Base-by-base conservation (phyloP, 495 filamentous ascomycete species). In the Podospora didyma region DNA sequence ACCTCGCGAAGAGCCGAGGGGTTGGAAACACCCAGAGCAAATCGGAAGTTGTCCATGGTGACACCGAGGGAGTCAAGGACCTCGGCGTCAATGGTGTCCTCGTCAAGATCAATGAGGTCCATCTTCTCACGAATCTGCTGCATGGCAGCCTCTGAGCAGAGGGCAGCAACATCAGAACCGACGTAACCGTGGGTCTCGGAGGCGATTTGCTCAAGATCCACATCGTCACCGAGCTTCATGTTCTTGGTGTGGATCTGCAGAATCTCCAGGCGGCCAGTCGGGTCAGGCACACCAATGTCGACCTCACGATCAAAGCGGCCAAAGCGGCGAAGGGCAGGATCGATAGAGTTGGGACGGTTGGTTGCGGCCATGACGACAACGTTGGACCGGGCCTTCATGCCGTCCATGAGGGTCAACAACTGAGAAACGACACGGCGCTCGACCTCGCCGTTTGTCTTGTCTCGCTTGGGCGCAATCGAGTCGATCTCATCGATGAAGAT, bases 101-200 rank as follows among this genome's bases (percentile, higher is more conserved):
- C 94, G 62, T 98, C 95, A 41, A 98, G 85, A 73, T 98, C 94
- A 61, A 98, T 98, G 60, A 98, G 85, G 71, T 98, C 94, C 94
- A 98, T 98, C 87, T 98, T 98, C 80, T 98, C 94, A 77, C 94
- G 91, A 70, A 98, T 98, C 77, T 97, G 95, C 75, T 98, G 95
- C 94, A 98, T 97, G 54, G 94, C 94, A 71, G 95, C 94, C 75
- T 98, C 94, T 11, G 94, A 97, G 79, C 94, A 98, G 55, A 98
- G 88, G n/a, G 94, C 96, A 39, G 94, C 94, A 70, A 98, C 76
- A 87, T 98, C 94, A 35, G 94, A 97, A 77, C 94, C 94, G 71
- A 98, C 94, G 65, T 97, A 97, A 79, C 94, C 94, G 78, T 98
- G 94, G 49, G 94, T 98, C 80, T 98, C 95, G 37, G 95, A 86